Percentiles rank a stretch among this genome's conserved stretches.
These are phyloP conservation scores for Avena atlantica DNA, from an alignment of 176 grass and related monocot species.

Conservation along the genomic window DNA sequence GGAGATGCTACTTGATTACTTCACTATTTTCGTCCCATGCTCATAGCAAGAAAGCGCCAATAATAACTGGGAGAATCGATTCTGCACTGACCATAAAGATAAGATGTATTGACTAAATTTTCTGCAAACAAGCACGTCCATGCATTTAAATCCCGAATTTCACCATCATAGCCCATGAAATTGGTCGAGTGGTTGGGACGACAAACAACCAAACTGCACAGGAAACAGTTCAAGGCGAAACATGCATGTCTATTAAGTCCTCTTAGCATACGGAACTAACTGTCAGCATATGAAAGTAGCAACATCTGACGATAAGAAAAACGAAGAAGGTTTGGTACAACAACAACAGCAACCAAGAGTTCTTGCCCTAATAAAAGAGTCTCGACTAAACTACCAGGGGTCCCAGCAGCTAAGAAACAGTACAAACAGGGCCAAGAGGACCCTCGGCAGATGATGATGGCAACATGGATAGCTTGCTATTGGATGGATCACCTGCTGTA, in stretches of 20 bases:
- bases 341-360: background rate
- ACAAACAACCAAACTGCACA: background rate
- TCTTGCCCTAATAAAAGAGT: background rate
- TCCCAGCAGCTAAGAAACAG: background rate
- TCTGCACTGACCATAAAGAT: background rate
- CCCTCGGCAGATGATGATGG: background rate
- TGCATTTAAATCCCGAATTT: background rate
- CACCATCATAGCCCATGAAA: background rate
- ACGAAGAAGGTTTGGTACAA: background rate
- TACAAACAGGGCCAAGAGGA: background rate
- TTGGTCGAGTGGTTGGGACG: background rate
- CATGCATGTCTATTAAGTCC: background rate
- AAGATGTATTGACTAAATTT: too few relatives aligned
- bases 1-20: background rate
- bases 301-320: background rate
- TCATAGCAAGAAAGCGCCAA: background rate
- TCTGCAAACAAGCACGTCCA: background rate
- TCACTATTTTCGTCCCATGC: background rate
- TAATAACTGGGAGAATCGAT: background rate
- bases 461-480: background rate
- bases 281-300: background rate
- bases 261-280: constrained; percentile 7
- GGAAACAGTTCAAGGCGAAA: background rate
- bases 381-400: background rate
- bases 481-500: background rate